A percentile compares a stretch with the other conserved stretches of the same genome.
These are phyloP conservation scores for Phragmites australis DNA, from an alignment of 176 grass and related monocot species.

Conservation along the genomic window DNA sequence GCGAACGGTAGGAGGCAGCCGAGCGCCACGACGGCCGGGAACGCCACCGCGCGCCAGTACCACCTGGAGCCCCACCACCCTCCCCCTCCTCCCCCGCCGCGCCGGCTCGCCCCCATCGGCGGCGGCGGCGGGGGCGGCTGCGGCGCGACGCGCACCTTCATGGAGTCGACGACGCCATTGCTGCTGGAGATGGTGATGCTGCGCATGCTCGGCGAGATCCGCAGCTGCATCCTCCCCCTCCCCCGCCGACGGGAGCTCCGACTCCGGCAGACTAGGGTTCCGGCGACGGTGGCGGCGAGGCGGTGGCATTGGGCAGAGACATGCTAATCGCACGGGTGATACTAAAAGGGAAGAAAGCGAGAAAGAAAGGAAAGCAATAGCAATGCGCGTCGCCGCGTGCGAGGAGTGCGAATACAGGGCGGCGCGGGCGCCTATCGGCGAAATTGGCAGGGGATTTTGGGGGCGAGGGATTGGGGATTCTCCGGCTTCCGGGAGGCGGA, in stretches of 20 bases:
- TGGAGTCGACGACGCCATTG: constrained; percentile 93
- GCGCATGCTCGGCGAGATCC: constrained; percentile 99
- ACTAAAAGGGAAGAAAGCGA: constrained; percentile 30
- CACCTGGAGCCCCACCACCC: constrained; percentile 12
- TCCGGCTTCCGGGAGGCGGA: background rate
- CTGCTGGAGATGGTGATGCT: constrained; percentile 97
- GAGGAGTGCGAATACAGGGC: constrained; percentile 23
- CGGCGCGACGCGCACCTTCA: constrained; percentile 93
- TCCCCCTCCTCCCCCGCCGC: constrained; percentile 33
- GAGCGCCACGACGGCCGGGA: constrained; percentile 59
- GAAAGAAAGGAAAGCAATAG: background rate
- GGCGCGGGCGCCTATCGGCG: constrained; percentile 26
- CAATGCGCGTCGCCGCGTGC: constrained; percentile 40
- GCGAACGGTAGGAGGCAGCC: constrained; percentile 77
- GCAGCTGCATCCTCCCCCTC: constrained; percentile 90
- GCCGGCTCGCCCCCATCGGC: constrained; percentile 28
- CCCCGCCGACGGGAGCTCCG: constrained; percentile 53
- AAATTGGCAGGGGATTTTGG: constrained; percentile 35
- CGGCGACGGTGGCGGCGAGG: constrained; percentile 62
- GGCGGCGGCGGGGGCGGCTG: constrained; percentile 60
- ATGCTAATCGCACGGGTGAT: constrained; percentile 56
- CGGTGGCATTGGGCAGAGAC: constrained; percentile 61
- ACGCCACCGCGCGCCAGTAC: constrained; percentile 57
- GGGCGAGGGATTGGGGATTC: constrained; percentile 25
- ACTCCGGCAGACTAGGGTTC: constrained; percentile 56